Evolutionary conservation across 345 rosid genomes (phyloP), one percentile per base, ranked within the genome.

Genomic region (Boechera divaricarpa): DNA sequence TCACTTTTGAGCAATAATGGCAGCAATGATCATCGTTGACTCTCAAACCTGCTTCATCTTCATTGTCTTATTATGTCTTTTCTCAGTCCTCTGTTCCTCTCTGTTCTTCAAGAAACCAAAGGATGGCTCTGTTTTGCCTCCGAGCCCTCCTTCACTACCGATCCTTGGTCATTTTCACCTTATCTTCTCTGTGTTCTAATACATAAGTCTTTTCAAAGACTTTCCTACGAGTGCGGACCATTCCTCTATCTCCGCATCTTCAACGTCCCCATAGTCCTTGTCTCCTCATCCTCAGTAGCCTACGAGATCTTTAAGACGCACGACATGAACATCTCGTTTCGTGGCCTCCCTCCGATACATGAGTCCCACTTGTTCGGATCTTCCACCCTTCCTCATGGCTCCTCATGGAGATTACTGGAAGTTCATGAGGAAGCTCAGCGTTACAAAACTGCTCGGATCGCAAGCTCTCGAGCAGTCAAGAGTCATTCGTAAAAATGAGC

Each of bases 371-470:
- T 68, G 11, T 11, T 18, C 18, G 72, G 72, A 12, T 35, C 48
- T 51, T 67, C 21, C 4, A 54, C 12, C 12, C 5, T 12, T 68
- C 10, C 2, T 68, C 12, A 5, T 10, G 6, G 6, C 71, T 48
- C 11, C 71, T 2, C 5, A 67, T 32, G 59, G 45, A 29, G 57
- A 66, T 29, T 8, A 66, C 57, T 66, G 70, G 70, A 66, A 49
- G 57, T 68, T 56, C 49, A 64, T 72, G 63, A 78, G 35, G 73
- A 78, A 72, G 64, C 72, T 78, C 10, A 47, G 48, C 8, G 45
- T 65, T 10, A 64, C 73, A 3, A 49, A 78, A 5, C 48, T 78
- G 38, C 38, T 78, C 1, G 77, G 81, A n/a, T 0, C 15, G 0
- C 63, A 44, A 5, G 77, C 69, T 45, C 42, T 79, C 1, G 57